Base-by-base conservation (phyloP, 495 filamentous ascomycete species). In the Lasiosphaeria ovina region DNA sequence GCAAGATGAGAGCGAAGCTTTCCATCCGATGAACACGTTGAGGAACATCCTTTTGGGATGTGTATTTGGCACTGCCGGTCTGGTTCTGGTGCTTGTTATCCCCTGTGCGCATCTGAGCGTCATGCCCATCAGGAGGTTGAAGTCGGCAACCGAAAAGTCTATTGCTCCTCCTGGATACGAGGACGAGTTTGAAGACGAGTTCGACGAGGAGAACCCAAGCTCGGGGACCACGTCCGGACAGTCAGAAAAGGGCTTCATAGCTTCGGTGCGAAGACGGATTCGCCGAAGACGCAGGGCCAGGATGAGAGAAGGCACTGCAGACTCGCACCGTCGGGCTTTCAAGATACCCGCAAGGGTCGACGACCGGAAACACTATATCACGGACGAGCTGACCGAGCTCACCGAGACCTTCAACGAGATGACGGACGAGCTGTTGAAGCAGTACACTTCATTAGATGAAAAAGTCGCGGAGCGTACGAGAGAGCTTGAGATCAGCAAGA, bases 391-490 rank as follows among this genome's bases (percentile, higher is more conserved):
- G 11, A 93, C 91, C 0, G 92, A 96, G 64, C 78, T 96, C 24
- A 96, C 92, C 0, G 70, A 77, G 50, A 94, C 91, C 0, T 97
- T 94, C 72, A 97, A 97, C 66, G 89, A 90, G 61, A 97, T 97
- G 92, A 88, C 89, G 1, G 91, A 96, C 49, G 92, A 97, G 66
- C 77, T 96, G 38, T 79, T 90, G 61, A 88, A 89, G 69, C 93
- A 96, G 66, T 96, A 96, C 63, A 84, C 83, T 51, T 85, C 83
- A 8, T 76, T 96, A 31, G 93, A 96, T 66, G 88, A 94, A 55
- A 87, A 92, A 54, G 92, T 96, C 12, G 82, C 81, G 0, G 86
- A 93, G 72, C 83, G 92, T 45, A 97, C 93, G 24, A 81, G 81
- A 24, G 89, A 96, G 69, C 81, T 95, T 3, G 91, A 96, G 72